Base-by-base conservation (phyloP, 164 flowering plant genomes). In the Magnolia changhungtana region DNA sequence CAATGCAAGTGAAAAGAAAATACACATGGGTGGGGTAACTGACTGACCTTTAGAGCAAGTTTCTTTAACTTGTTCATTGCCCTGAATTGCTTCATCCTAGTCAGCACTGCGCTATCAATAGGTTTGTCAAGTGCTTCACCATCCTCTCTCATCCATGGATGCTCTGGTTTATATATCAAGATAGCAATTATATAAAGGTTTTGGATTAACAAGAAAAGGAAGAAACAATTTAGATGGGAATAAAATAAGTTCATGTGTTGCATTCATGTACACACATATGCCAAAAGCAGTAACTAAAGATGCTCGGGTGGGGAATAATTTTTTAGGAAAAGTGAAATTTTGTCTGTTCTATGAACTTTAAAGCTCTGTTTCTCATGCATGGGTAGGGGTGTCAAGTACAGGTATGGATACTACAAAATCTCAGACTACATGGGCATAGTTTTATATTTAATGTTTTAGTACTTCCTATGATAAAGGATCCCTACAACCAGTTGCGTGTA, bases 61-160 rank as follows among this genome's bases (percentile, higher is more conserved):
- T 89, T 92, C 85, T 94, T 94, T 67, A 94, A 75, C 85, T 94
- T 94, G 89, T 94, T 94, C 97, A 90, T 91, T 55, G 94, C 93
- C 81, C 92, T 86, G 83, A 94, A 90, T 77, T 94, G 97, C 89
- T 89, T 94, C 94, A 94, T 80, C 83, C 98, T 89, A 65, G 59
- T 85, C 18, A 89, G 86, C 72, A 94, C 98, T 61, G 90, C 98
- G 79, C 91, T 94, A 69, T 90, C 92, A 67, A 94, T 85, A 20
- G 97, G 97, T 77, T 80, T 87, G 72, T 88, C 93, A 10, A 93
- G 88, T 71, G 91, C 92, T 71, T 80, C 92, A 18, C 94, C 92
- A 50, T 51, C 77, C 83, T 81, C 85, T 79, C 84, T 91, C 74
- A 94, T 76, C 98, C 98, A 94, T 69, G 92, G 91, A 87, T 94